These are phyloP conservation scores for Epichloe aotearoae DNA, from an alignment of 2,329 filamentous ascomycete genomes.

Conservation along the genomic window DNA sequence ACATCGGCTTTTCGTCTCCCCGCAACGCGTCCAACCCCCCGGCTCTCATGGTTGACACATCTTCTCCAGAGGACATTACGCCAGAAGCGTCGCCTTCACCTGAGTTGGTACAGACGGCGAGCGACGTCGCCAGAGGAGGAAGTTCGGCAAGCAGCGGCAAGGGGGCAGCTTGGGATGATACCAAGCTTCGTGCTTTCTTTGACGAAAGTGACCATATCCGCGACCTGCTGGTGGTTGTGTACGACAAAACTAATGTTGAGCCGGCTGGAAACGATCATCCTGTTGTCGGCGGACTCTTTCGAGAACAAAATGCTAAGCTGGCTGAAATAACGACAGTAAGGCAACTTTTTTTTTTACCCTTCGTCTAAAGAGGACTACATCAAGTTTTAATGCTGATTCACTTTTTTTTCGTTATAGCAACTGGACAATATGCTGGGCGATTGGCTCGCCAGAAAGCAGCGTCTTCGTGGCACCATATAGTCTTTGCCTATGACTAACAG, in stretches of 20 bases:
- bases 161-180: conserved; percentile 66
- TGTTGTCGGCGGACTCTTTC: conserved; percentile 66
- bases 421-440: conserved; percentile 77
- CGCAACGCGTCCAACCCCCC: conserved; percentile 42
- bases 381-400: background rate
- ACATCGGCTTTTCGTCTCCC: conserved; percentile 9
- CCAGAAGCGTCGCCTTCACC: conserved; percentile 53
- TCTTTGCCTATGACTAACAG: background rate
- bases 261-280: conserved; percentile 78
- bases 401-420: conserved; percentile 33
- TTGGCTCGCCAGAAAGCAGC: conserved; percentile 62
- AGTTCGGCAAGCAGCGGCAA: conserved; percentile 23
- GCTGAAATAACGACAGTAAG: conserved; percentile 71
- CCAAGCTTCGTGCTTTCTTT: conserved; percentile 74
- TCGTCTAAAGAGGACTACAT: background rate
- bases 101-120: conserved; percentile 38
- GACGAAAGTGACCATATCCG: conserved; percentile 81
- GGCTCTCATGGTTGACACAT: conserved; percentile 55
- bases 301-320: conserved; percentile 73
- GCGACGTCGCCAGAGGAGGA: conserved; percentile 23
- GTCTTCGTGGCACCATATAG: conserved; percentile 39
- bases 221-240: conserved; percentile 81
- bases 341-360: background rate
- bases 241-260: conserved; percentile 75
- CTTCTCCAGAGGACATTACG: conserved; percentile 53